Evolutionary conservation across 805 yeast genomes (phyloP).

Genomic region (Metschnikowia drakensbergensis): DNA sequence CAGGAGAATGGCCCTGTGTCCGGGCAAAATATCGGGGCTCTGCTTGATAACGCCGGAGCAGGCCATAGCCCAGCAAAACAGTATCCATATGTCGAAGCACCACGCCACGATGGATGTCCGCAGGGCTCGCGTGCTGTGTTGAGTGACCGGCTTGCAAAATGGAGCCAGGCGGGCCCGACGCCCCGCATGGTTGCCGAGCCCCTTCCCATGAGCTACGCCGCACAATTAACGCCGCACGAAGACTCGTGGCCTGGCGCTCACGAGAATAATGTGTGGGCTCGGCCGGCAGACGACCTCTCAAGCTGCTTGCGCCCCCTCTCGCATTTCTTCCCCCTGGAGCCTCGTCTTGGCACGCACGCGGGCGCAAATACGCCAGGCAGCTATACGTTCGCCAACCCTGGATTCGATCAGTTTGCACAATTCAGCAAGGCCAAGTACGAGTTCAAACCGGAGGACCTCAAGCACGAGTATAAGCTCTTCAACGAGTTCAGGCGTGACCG

Average conservation of each 20-base stretch:
- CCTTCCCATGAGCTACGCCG: background rate
- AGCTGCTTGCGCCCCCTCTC: background rate
- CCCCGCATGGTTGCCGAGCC: background rate
- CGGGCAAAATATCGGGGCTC: conserved; percentile 5
- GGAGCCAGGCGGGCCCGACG: background rate
- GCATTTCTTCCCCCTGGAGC: background rate
- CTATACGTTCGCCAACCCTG: background rate
- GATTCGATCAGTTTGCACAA: background rate
- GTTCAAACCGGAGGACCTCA: conserved; percentile 1
- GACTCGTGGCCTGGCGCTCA: background rate
- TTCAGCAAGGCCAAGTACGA: background rate
- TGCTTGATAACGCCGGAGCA: background rate
- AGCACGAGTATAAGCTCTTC: background rate
- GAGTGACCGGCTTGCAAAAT: background rate
- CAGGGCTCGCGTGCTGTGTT: background rate
- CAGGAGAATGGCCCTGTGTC: background rate
- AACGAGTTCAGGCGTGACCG: conserved; percentile 1
- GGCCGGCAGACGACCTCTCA: background rate
- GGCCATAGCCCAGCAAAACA: background rate
- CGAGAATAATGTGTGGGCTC: background rate
- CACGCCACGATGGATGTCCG: background rate
- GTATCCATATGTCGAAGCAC: background rate
- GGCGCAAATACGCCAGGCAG: background rate
- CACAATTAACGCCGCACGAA: background rate
- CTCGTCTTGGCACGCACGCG: background rate